These are phyloP conservation scores for Phlyctochytrium bullatum DNA, from an alignment of 192 early-diverging fungal species.

Conservation along the genomic window DNA sequence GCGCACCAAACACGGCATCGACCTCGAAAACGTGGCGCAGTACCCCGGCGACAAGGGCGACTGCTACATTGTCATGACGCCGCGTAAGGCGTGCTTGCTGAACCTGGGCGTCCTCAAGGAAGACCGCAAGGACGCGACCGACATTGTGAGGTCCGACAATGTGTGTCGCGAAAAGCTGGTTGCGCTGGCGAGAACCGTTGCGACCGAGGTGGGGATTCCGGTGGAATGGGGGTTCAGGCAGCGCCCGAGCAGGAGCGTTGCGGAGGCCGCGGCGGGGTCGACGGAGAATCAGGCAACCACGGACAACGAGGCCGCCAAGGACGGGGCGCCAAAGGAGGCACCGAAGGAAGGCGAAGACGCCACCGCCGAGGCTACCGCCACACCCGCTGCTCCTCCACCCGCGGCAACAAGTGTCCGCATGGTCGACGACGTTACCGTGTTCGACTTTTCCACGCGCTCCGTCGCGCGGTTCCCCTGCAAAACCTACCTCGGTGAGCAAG, in stretches of 20 bases:
- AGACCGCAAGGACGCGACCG: background rate
- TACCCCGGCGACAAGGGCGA: conserved; percentile 5
- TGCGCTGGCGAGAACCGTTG: background rate
- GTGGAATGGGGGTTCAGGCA: no score
- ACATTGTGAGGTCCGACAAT: background rate
- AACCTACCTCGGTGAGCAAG: background rate
- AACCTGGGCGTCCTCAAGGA: background rate
- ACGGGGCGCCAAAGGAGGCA: background rate
- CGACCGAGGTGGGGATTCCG: background rate
- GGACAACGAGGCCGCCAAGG: background rate
- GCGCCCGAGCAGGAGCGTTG: conserved; percentile 1
- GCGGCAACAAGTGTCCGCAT: no score
- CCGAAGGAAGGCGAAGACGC: no score
- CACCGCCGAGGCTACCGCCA: no score
- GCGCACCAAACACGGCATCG: conserved; percentile 1
- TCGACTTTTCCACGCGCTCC: conserved; percentile 5
- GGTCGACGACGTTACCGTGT: conserved; percentile 7
- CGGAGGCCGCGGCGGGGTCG: background rate
- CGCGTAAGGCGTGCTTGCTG: conserved; percentile 5
- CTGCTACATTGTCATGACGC: conserved; percentile 11
- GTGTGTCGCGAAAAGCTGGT: conserved; percentile 9
- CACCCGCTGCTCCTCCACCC: no score
- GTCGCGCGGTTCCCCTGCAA: conserved; percentile 1
- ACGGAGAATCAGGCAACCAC: background rate
- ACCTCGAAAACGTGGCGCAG: conserved; percentile 4